Evolutionary conservation across 176 grass and related monocot genomes (phyloP), one percentile per base, ranked within the genome.

Genomic region (Zoysia japonica): DNA sequence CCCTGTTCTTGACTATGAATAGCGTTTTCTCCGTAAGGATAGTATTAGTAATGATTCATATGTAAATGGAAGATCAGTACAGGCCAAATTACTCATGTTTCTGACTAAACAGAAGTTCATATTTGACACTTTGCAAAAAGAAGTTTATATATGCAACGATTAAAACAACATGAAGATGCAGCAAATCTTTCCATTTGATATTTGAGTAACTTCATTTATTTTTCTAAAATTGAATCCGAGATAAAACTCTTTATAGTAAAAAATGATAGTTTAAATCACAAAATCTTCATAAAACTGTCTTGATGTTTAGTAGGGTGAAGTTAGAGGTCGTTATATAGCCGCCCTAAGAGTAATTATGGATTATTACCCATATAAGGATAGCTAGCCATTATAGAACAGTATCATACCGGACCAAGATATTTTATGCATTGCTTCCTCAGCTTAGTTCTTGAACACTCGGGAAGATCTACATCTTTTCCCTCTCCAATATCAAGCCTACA

Each of bases 371-470:
- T 36, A 47, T 38, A 79, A 70, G 62, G 47, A 69, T 8, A 57
- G 20, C 47, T 3, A n/a, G 9, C 44, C 38, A 14, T 48, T 64
- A 47, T 47, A 45, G 36, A 78, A 41, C 13, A 42, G 74, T 54
- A 48, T 84, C 75, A 91, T 94, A 98, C 96, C 84, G 92, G 92
- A 43, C 96, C 90, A 47, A 98, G 92, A 88, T 98, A 98, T 69
- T 78, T 87, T 57, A 98, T 94, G 76, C 90, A 95, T 78, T 95
- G 96, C 87, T 92, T 89, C 84, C 47, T 84, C 17, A 98, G 84
- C 47, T 19, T 19, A 39, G 86, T 66, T 63, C 96, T 94, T 11
- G 92, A 82, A 75, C 96, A 98, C 5, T 80, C 76, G 37, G 87
- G 61, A 70, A 98, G 90, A 83, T 98, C 90, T 11, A 89, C 60